Base-by-base conservation (phyloP, 345 rosid species). In the Firmiana major region DNA sequence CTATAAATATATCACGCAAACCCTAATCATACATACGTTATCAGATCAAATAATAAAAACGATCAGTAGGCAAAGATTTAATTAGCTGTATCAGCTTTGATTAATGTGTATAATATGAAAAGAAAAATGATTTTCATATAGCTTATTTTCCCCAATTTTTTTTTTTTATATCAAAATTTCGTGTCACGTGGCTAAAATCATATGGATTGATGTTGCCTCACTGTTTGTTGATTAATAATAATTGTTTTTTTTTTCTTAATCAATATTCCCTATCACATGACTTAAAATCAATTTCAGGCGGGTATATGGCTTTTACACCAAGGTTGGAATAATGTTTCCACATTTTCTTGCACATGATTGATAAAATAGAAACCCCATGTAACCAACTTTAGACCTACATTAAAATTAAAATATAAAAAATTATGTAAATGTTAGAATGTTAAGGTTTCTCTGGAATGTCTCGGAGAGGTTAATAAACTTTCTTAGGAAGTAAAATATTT, bases 201-300 rank as follows among this genome's bases (percentile, higher is more conserved):
- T 66, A 43, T 46, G 73, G 73, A 69, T 69, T 22, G 40, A 26
- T 15, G 73, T 46, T 69, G 38, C 40, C 55, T 69, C 21, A 21
- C 60, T 21, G 60, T 26, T n/a, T 21, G 28, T 55, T 21, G 9
- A 21, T 40, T 40, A 4, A 5, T 40, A 40, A 3, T 36, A 36
- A 36, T 36, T 36, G 5, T 40, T 6, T 40, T 40, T 40, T 6
- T 40, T 66, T n/a, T 40, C 9, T 66, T 42, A 5, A 42, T 38
- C 11, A 64, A 19, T 3, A 8, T 64, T 19, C 28, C 46, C 9
- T 21, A 66, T 43, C 71, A 66, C 51, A 42, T 12, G 28, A 28
- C 8, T 42, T 21, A 66, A 21, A 8, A 45, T 45, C 49, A 42
- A 42, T 42, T 21, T 42, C 9, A 24, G 36, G 72, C 62, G 45